Evolutionary conservation across 2,329 filamentous ascomycete genomes (phyloP).

Genomic region (Aspergillus sp.): DNA sequence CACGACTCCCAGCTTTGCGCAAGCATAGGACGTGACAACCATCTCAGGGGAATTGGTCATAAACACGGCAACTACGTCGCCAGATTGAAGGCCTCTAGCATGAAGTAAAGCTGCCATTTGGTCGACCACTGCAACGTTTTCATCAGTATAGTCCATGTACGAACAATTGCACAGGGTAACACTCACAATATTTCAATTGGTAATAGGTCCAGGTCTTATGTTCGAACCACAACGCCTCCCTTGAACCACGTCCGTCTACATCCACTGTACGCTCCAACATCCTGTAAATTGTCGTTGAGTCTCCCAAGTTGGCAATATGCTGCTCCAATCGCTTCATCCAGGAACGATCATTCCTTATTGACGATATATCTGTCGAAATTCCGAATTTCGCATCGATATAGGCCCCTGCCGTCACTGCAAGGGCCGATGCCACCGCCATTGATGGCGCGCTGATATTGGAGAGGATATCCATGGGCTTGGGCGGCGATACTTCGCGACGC

Average conservation of each 20-base stretch:
- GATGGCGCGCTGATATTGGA: constrained; percentile 22
- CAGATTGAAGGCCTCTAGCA: constrained; percentile 28
- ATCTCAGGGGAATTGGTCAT: constrained; percentile 46
- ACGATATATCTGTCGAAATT: constrained; percentile 34
- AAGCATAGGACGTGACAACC: constrained; percentile 38
- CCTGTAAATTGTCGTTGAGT: constrained; percentile 36
- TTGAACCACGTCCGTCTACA: constrained; percentile 30
- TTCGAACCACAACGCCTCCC: constrained; percentile 45
- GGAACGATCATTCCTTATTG: constrained; percentile 27
- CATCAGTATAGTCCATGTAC: constrained; percentile 3
- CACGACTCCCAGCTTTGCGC: constrained; percentile 42
- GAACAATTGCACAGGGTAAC: neutral
- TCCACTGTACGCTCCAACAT: constrained; percentile 38
- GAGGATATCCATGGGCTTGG: constrained; percentile 20
- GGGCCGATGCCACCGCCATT: constrained; percentile 28
- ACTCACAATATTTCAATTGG: constrained; percentile 38
- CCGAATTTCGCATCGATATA: constrained; percentile 41
- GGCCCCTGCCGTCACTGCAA: constrained; percentile 29
- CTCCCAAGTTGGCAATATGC: constrained; percentile 33
- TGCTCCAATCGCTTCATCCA: constrained; percentile 28
- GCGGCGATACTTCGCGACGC: neutral
- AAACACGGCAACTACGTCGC: constrained; percentile 42
- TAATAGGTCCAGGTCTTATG: constrained; percentile 43
- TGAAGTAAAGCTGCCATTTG: constrained; percentile 39
- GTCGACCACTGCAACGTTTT: constrained; percentile 32